These are phyloP conservation scores for Dothistroma septosporum DNA, from an alignment of 2,329 filamentous ascomycete genomes.

Conservation along the genomic window DNA sequence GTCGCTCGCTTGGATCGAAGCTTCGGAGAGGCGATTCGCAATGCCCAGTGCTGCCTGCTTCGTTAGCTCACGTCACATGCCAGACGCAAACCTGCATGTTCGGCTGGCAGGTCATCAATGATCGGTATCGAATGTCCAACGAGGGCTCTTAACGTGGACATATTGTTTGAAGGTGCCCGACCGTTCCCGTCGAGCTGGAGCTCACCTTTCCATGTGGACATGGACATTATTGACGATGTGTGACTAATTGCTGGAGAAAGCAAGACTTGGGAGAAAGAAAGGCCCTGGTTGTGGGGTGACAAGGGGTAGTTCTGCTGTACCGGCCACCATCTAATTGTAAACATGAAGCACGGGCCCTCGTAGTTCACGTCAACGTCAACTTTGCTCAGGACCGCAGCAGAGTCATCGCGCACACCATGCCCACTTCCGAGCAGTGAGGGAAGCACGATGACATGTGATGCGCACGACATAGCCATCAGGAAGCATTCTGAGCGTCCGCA, in stretches of 20 bases:
- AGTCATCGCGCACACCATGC: neutral
- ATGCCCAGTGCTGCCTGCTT: neutral
- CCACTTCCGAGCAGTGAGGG: neutral
- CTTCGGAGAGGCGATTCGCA: too few relatives aligned
- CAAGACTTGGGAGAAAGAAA: neutral
- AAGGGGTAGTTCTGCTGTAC: too few relatives aligned
- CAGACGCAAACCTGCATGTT: neutral
- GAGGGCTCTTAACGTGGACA: neutral
- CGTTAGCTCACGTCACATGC: neutral
- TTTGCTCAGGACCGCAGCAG: neutral
- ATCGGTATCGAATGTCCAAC: neutral
- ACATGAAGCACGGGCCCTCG: neutral
- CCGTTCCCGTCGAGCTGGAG: neutral
- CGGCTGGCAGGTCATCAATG: neutral
- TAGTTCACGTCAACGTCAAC: neutral
- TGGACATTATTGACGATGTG: neutral
- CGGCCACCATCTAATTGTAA: neutral
- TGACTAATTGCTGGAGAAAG: neutral
- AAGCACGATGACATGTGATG: neutral
- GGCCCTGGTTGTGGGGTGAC: neutral
- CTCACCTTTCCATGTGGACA: neutral
- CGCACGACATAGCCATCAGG: neutral
- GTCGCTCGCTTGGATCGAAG: too few relatives aligned
- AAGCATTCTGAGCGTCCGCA: neutral
- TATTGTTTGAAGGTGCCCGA: neutral